Evolutionary conservation across 441 rosid genomes (phyloP), one percentile per base, ranked within the genome.

Genomic region (Erysimum pusillum): DNA sequence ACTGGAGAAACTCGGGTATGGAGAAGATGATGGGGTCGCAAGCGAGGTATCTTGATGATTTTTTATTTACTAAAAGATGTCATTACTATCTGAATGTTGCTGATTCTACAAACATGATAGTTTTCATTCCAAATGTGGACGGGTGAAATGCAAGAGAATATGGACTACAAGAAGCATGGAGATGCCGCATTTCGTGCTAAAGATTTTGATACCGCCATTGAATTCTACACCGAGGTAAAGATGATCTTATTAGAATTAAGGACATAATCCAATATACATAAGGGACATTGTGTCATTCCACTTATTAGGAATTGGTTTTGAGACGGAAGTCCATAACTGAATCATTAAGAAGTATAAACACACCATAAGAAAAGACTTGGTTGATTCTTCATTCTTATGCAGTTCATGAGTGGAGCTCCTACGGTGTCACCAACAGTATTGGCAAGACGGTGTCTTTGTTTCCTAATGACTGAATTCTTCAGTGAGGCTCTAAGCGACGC

Each of bases 401-500:
- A 95, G 99, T 91, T 91, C 74, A 86, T 95, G 42, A 91, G 82
- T 73, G 91, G 90, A 10, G 96, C 91, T 72, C 86, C 92, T 8
- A 85, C 69, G 83, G 87, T 88, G 41, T 90, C 99, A 38, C 98
- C 98, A 28, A 95, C 96, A 1, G 91, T 90, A 51, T 88, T 82
- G 78, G 98, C 96, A 2, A 85, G 99, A 75, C 87, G 96, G 39
- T 85, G 96, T 85, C 71, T 91, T 73, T 91, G 91, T 81, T 89
- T 89, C 87, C 73, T 95, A 77, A 85, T 91, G 84, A 90, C 69
- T 54, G 89, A 88, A 75, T 85, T 89, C 88, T 85, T 90, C 3
- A 93, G 92, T 48, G 89, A 91, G 75, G 99, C 98, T 2, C 91
- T 95, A 42, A 94, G 94, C 49, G 98, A 95, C 32, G 97, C 97